Evolutionary conservation across 257 asterid genomes (phyloP), one percentile per base, ranked within the genome.

Genomic region (Solanum ahanhuiri): DNA sequence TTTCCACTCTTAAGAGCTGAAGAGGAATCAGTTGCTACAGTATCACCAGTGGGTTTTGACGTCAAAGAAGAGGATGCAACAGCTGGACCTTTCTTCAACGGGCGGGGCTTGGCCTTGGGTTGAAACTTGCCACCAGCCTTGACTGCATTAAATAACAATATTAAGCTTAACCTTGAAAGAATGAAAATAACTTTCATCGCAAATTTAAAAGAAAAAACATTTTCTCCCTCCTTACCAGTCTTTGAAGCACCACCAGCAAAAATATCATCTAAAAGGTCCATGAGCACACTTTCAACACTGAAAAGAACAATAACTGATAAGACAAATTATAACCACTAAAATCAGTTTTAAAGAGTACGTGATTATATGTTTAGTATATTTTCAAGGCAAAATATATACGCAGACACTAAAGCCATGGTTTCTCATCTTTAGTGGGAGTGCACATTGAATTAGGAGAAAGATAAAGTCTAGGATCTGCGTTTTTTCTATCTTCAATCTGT

Each of bases 101-200:
- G 92, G 54, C 89, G 89, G 66, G 88, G 84, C 86, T 93, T 95
- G 3, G 91, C 86, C 88, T 91, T 95, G 37, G 98, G 98, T 87
- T 90, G 93, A 90, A 93, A 94, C 87, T 90, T 93, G 71, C 93
- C 91, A 5, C 86, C 91, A 45, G 89, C 90, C 89, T 93, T 88
- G 54, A 89, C 97, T 93, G 95, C 85, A 84, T 45, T 20, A 82
- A 12, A 86, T 39, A 48, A 25, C 34, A 57, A 58, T 67, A 85
- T 45, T 87, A 70, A 33, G 82, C 43, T 35, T 28, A 51, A 34
- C 79, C 86, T 35, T 72, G 70, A 41, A 15, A 77, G 28, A 81
- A 48, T 9, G 25, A 48, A 6, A 51, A 79, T 31, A 82, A 64
- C 63, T 54, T n/a, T 34, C 28, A 48, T 72, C 48, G 33, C 25